Base-by-base conservation (phyloP, 1,284 basidiomycete species). In the Ganoderma leucocontextum region DNA sequence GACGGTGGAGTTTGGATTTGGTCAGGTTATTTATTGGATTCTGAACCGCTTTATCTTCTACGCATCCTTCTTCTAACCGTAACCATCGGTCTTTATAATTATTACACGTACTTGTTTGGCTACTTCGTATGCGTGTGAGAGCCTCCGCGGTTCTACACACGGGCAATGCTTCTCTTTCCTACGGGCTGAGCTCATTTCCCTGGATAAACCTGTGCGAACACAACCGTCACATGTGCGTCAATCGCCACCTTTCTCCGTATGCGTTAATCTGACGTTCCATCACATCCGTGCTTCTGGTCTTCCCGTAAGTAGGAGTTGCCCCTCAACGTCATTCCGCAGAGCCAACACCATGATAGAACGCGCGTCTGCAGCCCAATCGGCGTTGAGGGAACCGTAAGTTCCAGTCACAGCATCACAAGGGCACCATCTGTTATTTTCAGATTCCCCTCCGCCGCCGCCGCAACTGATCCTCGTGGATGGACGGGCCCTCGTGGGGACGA, bases 131-230 rank as follows among this genome's bases (percentile, higher is more conserved):
- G 15, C n/a, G 19, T 47, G 44, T n/a, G 44, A 10, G 44, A 47
- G n/a, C n/a, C 44, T 47, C 44, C 9, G 44, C 44, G n/a, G 44
- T 15, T 22, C 9, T 19, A 42, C 13, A 42, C 41, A 17, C 41
- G 41, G 41, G n/a, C n/a, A n/a, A n/a, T n/a, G n/a, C n/a, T n/a
- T 42, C 52, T 55, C 47, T n/a, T 49, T 49, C 47, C 47, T 42
- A 42, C 41, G 41, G 13, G n/a, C 44, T 47, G n/a, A 47, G n/a
- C 19, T 47, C 44, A 47, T 47, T 47, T 22, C 4, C 22, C 44
- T 7, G n/a, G 9, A 42, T 13, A 47, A 22, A 8, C 8, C 19
- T 47, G 44, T 19, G 44, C 19, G 10, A 55, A 55, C 29, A 35
- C 25, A 33, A 15, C 13, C 35, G 29, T 19, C 33, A n/a, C 29